A percentile compares a stretch with the other conserved stretches of the same genome.
Evolutionary conservation across 2,329 filamentous ascomycete genomes (phyloP).

Genomic region (Aotearoamyces nothofagi): DNA sequence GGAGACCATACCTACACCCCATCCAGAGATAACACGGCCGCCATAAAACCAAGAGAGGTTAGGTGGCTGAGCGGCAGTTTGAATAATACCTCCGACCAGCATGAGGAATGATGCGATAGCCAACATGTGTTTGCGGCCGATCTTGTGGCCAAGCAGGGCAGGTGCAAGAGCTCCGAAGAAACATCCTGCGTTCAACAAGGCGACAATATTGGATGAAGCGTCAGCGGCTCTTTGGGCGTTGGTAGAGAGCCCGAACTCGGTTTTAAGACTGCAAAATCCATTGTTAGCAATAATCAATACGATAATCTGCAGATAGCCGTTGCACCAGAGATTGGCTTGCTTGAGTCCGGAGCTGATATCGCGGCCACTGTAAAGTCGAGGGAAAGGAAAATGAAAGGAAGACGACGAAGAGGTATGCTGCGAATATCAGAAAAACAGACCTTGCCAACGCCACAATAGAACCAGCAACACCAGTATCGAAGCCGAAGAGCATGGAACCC

Average conservation of each 20-base stretch:
- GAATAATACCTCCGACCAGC: slow-evolving; percentile 10
- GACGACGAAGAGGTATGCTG: too few species aligned
- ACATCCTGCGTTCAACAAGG: slow-evolving; percentile 16
- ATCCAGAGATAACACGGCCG: slow-evolving; percentile 6
- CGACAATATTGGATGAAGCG: slow-evolving; percentile 19
- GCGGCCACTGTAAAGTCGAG: too few species aligned
- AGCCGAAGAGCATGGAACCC: slow-evolving; percentile 1
- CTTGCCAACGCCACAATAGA: too few species aligned
- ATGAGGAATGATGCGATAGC: slow-evolving; percentile 23
- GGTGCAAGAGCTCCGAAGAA: slow-evolving; percentile 14
- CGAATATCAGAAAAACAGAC: too few species aligned
- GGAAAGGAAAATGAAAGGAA: too few species aligned
- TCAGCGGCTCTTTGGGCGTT: too few species aligned
- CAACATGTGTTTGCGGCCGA: slow-evolving; percentile 26
- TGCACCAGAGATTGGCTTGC: too few species aligned
- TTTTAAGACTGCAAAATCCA: too few species aligned
- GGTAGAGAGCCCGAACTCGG: too few species aligned
- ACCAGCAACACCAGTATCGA: slow-evolving; percentile 1
- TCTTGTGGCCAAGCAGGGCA: slow-evolving; percentile 25
- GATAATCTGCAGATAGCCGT: too few species aligned
- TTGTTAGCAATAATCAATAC: too few species aligned
- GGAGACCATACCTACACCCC: slow-evolving; percentile 6
- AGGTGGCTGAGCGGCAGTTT: neutral
- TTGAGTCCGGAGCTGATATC: too few species aligned
- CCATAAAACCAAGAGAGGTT: slow-evolving; percentile 2